Percentiles rank a stretch among this genome's conserved stretches.
These are phyloP conservation scores for Saprolegnia diclina DNA, from an alignment of 352 stramenopile genomes.

Conservation along the genomic window DNA sequence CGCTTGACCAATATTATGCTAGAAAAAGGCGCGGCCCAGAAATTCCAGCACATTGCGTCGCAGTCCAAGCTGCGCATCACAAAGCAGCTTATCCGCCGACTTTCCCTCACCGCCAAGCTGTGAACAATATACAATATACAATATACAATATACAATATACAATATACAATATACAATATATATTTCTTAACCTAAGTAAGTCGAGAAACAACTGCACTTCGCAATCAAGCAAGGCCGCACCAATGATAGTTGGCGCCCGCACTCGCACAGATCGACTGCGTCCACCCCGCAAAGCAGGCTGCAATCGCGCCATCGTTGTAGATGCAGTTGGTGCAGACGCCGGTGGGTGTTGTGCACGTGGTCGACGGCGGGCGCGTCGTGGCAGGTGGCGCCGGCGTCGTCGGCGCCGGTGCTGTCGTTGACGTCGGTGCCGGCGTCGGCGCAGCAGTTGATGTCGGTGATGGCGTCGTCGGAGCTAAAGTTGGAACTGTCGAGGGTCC, in stretches of 20 bases:
- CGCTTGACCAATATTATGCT: neutral
- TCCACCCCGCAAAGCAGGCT: neutral
- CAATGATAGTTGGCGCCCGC: neutral
- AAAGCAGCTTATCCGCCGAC: no score
- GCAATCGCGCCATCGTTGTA: neutral
- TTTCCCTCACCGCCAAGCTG: no score
- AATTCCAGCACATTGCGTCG: slow-evolving; percentile 9
- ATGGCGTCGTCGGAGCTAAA: neutral
- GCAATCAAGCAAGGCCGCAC: neutral
- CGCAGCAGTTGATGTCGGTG: neutral
- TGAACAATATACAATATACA: no score
- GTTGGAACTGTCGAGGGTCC: neutral
- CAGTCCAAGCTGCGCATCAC: neutral
- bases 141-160: no score
- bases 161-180: no score
- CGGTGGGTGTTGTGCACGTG: neutral
- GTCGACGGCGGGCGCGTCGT: neutral
- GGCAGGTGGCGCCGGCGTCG: no score
- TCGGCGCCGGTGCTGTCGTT: neutral
- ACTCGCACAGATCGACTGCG: neutral
- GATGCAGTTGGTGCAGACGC: neutral
- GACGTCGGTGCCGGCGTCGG: neutral
- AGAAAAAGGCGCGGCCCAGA: neutral
- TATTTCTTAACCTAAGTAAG: no score
- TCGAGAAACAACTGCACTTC: no score